Conservation (phyloP, 495 filamentous ascomycete species). For the Clavariopsis aquatica region DNA sequence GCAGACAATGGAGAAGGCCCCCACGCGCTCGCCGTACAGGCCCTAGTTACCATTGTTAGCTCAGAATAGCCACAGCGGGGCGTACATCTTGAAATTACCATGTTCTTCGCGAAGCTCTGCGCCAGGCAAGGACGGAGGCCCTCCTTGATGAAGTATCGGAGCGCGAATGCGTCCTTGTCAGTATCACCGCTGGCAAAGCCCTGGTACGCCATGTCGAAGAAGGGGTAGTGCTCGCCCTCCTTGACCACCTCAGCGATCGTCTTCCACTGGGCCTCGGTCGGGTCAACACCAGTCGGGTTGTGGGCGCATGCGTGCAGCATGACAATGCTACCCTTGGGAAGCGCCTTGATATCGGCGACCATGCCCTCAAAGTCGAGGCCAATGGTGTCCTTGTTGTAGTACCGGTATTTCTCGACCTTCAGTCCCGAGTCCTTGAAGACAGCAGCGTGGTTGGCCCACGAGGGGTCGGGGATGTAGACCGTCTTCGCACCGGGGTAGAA, state of each 20-base stretch:
- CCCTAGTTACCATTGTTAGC: slow-evolving; percentile 54
- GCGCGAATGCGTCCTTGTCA: slow-evolving; percentile 86
- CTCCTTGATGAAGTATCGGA: slow-evolving; percentile 87
- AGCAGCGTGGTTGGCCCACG: slow-evolving; percentile 97
- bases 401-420: slow-evolving; percentile 89
- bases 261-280: slow-evolving; percentile 88
- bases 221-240: slow-evolving; percentile 84
- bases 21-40: slow-evolving; percentile 97
- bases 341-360: slow-evolving; percentile 84
- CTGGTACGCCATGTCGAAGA: slow-evolving; percentile 99
- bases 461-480: slow-evolving; percentile 92
- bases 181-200: slow-evolving; percentile 94
- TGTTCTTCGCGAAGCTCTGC: slow-evolving; percentile 99
- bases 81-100: slow-evolving; percentile 59
- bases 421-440: slow-evolving; percentile 93
- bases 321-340: slow-evolving; percentile 83
- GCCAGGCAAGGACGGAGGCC: slow-evolving; percentile 86
- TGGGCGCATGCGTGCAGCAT: slow-evolving; percentile 96
- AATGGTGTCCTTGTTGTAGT: slow-evolving; percentile 99
- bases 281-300: slow-evolving; percentile 98
- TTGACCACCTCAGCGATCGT: slow-evolving; percentile 88
- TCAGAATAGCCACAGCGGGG: neutral
- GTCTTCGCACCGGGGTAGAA: slow-evolving; percentile 89
- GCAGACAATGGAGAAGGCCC: slow-evolving; percentile 91
- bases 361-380: slow-evolving; percentile 96